phyloP scores from a whole-genome alignment of 208 protist genomes.

The Acanthamoeba castellanii region DNA sequence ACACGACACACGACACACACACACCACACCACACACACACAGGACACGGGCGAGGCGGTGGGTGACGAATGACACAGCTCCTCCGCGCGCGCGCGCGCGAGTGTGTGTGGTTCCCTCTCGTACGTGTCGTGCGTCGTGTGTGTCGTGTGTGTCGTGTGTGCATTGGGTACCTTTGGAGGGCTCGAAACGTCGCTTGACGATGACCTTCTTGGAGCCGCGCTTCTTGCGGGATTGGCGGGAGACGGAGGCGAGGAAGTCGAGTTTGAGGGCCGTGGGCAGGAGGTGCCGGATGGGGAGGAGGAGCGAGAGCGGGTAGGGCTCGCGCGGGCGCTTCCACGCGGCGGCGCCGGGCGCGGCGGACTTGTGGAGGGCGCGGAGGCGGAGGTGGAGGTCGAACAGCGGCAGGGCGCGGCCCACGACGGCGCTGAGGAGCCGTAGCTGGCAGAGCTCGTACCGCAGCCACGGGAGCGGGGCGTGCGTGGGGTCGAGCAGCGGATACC shows the following conservation, averaged over 20 bases:
- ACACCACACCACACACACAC: no score
- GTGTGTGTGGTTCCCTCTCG: no score
- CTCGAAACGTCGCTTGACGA: neutral
- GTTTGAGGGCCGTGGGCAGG: neutral
- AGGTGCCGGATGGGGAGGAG: neutral
- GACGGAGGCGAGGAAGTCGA: neutral
- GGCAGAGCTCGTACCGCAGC: neutral
- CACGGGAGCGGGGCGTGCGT: neutral
- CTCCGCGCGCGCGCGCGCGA: no score
- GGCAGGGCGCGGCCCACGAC: neutral
- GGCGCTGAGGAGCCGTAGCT: neutral
- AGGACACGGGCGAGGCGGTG: no score
- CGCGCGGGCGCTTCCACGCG: neutral
- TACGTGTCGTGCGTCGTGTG: no score
- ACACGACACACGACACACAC: neutral
- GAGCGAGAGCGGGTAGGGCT: neutral
- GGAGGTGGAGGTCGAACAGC: neutral
- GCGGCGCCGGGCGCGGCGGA: neutral
- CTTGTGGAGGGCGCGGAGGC: neutral
- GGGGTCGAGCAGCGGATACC: neutral
- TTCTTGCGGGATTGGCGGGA: neutral
- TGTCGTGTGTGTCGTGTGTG: no score
- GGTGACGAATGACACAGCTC: no score
- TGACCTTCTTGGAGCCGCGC: conserved; percentile 6
- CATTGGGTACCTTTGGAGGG: neutral